phyloP scores from a whole-genome alignment of 148 eudicot genomes.

The Fallopia convolvulus region DNA sequence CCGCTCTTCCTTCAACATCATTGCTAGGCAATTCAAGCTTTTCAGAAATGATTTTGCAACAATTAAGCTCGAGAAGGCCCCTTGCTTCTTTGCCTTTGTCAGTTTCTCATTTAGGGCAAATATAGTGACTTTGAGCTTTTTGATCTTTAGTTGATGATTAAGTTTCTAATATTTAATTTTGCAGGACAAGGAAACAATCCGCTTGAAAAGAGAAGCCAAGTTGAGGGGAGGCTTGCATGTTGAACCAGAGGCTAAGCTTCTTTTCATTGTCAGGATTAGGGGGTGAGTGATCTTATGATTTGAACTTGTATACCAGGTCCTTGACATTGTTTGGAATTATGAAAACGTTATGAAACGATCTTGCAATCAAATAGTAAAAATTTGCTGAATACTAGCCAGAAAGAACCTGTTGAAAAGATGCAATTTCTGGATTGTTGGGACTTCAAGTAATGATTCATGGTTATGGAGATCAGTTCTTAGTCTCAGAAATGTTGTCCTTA shows the following conservation, averaged over 20 bases:
- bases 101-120: slow-evolving; percentile 74
- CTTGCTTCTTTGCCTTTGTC: slow-evolving; percentile 82
- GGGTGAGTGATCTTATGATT: slow-evolving; percentile 30
- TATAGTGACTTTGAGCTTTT: slow-evolving; percentile 81
- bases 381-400: too few species aligned
- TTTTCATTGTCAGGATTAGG: slow-evolving; percentile 55
- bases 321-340: background rate
- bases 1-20: slow-evolving; percentile 91
- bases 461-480: too few species aligned
- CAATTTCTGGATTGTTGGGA: too few species aligned
- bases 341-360: too few species aligned
- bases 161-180: slow-evolving; percentile 3
- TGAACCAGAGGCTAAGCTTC: slow-evolving; percentile 62
- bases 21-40: slow-evolving; percentile 77
- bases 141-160: slow-evolving; percentile 85
- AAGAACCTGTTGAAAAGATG: too few species aligned
- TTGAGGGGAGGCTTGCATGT: slow-evolving; percentile 62
- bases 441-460: too few species aligned
- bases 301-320: background rate
- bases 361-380: too few species aligned
- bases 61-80: slow-evolving; percentile 92
- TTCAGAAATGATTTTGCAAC: slow-evolving; percentile 93
- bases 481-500: too few species aligned
- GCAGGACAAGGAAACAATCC: slow-evolving; percentile 48
- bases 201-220: slow-evolving; percentile 56